Evolutionary conservation across 139 green algal genomes (phyloP).

Genomic region (Tetradesmus lagerheimii): DNA sequence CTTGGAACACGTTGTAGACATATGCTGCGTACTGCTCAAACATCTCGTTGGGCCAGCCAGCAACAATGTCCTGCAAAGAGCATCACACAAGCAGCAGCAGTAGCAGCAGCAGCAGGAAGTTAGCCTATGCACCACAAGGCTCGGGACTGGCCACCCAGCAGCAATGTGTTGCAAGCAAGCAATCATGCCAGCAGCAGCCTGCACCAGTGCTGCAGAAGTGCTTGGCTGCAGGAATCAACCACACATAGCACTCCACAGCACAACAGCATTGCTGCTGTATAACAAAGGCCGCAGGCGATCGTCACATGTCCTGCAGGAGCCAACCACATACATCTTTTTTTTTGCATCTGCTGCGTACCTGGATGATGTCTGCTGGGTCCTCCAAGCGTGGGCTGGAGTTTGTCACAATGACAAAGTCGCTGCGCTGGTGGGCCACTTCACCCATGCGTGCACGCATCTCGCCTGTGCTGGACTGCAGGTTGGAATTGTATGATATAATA

Average conservation of each 20-base stretch:
- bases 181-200: not conserved
- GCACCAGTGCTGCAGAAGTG: no score
- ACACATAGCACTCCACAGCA: no score
- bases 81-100: not conserved
- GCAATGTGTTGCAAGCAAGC: not conserved
- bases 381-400: slow-evolving; percentile 89
- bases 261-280: not conserved
- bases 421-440: slow-evolving; percentile 85
- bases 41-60: slow-evolving; percentile 83
- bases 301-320: no score
- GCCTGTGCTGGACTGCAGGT: slow-evolving; percentile 42
- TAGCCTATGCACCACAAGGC: not conserved
- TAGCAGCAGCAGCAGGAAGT: not conserved
- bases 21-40: slow-evolving; percentile 65
- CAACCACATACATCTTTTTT: no score
- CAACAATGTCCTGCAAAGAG: slow-evolving; percentile 72
- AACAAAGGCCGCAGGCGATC: not conserved
- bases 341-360: no score
- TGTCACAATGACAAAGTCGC: slow-evolving; percentile 94
- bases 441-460: slow-evolving; percentile 81
- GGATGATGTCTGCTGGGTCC: slow-evolving; percentile 74
- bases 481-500: no score
- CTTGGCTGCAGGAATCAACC: no score
- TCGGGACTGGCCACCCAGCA: no score
- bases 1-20: slow-evolving; percentile 72